Evolutionary conservation across 148 eudicot genomes (phyloP).

Genomic region (Rhododendron simsii): DNA sequence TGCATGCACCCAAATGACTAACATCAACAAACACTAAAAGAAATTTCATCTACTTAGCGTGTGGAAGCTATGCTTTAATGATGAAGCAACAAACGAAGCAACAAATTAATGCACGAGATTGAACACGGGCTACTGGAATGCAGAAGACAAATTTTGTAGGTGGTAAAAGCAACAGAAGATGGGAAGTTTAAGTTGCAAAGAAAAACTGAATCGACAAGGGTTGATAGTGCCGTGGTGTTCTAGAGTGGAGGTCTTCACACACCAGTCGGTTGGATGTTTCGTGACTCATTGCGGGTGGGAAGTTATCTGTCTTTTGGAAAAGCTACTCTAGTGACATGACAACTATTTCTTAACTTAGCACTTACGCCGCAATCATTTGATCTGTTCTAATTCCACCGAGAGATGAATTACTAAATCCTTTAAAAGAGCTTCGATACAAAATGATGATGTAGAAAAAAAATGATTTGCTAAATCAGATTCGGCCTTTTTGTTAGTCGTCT

Average conservation of each 20-base stretch:
- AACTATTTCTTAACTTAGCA: too few relatives aligned
- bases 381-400: too few relatives aligned
- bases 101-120: too few relatives aligned
- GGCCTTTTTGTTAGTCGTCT: too few relatives aligned
- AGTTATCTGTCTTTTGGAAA: constrained; percentile 18
- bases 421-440: too few relatives aligned
- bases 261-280: constrained; percentile 34
- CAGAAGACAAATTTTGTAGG: constrained; percentile 40
- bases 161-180: constrained; percentile 21
- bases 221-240: constrained; percentile 38
- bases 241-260: constrained; percentile 32
- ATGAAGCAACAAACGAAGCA: not conserved
- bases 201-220: constrained; percentile 19
- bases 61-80: not conserved
- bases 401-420: too few relatives aligned
- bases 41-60: not conserved
- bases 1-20: not conserved
- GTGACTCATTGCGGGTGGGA: constrained; percentile 40
- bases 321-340: not conserved
- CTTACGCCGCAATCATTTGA: too few relatives aligned
- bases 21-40: not conserved
- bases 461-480: too few relatives aligned
- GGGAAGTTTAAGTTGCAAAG: constrained; percentile 3
- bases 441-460: too few relatives aligned
- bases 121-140: not conserved